A percentile compares a stretch with the other conserved stretches of the same genome.
Conservation (phyloP, 1,284 basidiomycete species). For the Tilletia indica region DNA sequence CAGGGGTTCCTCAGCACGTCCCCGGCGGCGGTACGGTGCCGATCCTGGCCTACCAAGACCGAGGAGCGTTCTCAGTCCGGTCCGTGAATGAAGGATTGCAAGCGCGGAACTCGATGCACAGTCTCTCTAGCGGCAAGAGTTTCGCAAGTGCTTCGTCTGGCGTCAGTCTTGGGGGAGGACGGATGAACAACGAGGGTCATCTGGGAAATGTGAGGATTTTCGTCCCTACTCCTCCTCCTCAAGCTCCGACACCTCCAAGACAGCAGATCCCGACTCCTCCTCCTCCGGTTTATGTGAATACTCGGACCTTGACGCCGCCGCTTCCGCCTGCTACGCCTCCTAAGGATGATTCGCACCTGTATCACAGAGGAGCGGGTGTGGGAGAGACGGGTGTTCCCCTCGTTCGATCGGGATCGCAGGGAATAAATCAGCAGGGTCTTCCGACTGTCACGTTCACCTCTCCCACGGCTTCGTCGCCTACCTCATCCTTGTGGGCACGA, state of each 20-base stretch:
- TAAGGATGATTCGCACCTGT: neutral
- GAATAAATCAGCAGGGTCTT: neutral
- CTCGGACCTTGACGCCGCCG: neutral
- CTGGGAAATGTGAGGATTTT: neutral
- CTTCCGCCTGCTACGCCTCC: neutral
- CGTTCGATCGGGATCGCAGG: neutral
- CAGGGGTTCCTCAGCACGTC: no score
- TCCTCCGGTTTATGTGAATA: neutral
- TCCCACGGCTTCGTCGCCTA: slow-evolving; percentile 1
- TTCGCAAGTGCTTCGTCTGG: slow-evolving; percentile 9
- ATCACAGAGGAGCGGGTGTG: neutral
- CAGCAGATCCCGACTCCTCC: neutral
- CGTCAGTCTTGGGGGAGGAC: neutral
- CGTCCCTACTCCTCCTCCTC: no score
- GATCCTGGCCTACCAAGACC: neutral
- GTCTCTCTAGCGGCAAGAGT: slow-evolving; percentile 7
- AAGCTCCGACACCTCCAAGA: no score
- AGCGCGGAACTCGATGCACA: slow-evolving; percentile 6
- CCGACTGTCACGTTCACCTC: slow-evolving; percentile 4
- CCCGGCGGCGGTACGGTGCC: no score
- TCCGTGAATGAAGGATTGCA: neutral
- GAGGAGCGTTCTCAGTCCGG: neutral
- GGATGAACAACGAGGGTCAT: neutral
- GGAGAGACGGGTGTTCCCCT: neutral
- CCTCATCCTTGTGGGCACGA: slow-evolving; percentile 4